Conservation (phyloP, 2,329 filamentous ascomycete species). For the Rutstroemia sydowiana region DNA sequence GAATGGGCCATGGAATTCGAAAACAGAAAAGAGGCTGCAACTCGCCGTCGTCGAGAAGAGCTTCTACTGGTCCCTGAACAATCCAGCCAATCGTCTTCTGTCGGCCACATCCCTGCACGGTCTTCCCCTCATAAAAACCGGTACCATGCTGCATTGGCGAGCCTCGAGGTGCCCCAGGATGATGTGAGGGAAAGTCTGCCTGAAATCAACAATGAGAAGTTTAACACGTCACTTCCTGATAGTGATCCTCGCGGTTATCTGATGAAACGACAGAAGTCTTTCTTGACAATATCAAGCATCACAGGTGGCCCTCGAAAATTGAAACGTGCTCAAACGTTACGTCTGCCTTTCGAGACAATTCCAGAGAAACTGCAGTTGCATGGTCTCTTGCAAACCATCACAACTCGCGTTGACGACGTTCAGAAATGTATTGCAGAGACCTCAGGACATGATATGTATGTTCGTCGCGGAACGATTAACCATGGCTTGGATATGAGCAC, state of each 20-base stretch:
- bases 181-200: background rate
- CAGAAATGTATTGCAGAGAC: slow-evolving; percentile 5
- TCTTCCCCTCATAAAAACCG: slow-evolving; percentile 27
- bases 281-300: slow-evolving; percentile 8
- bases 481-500: slow-evolving; percentile 15
- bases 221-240: slow-evolving; percentile 21
- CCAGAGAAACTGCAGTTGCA: slow-evolving; percentile 19
- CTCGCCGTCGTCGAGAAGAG: slow-evolving; percentile 24
- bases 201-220: slow-evolving; percentile 5
- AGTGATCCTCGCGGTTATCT: slow-evolving; percentile 28
- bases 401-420: slow-evolving; percentile 11
- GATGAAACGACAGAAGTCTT: slow-evolving; percentile 25
- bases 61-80: slow-evolving; percentile 14
- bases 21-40: slow-evolving; percentile 26
- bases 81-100: background rate
- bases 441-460: slow-evolving; percentile 18
- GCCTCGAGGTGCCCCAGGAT: slow-evolving; percentile 12
- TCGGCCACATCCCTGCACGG: background rate
- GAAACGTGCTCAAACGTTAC: slow-evolving; percentile 22
- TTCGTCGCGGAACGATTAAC: slow-evolving; percentile 12
- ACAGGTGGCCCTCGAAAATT: slow-evolving; percentile 14
- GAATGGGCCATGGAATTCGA: slow-evolving; percentile 30
- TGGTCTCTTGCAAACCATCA: slow-evolving; percentile 15
- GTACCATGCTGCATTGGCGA: slow-evolving; percentile 25
- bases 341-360: slow-evolving; percentile 26